Percentiles rank a stretch among this genome's conserved stretches.
phyloP scores from a whole-genome alignment of 176 grass and related monocot species.

The Eragrostis nindensis region DNA sequence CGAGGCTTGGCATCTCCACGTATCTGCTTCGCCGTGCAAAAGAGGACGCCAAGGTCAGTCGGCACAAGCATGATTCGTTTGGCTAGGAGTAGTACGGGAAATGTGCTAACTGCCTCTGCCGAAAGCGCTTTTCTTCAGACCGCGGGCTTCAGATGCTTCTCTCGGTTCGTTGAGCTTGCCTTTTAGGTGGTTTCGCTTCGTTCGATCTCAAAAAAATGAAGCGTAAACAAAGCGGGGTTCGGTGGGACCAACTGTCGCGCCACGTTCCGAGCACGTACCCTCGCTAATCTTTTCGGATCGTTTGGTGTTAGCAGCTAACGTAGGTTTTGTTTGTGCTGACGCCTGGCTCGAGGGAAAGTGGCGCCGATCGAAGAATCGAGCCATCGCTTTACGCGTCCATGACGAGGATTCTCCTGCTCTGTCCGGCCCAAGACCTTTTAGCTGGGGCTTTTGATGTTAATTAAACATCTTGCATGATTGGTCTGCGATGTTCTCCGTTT shows the following conservation, averaged over 20 bases:
- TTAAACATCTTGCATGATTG: too few relatives aligned
- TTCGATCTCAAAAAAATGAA: background rate
- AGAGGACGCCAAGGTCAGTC: background rate
- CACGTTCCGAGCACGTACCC: background rate
- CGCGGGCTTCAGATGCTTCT: background rate
- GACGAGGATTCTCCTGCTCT: background rate
- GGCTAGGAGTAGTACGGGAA: too few relatives aligned
- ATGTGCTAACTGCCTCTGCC: background rate
- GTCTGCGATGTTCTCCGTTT: too few relatives aligned
- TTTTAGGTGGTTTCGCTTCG: too few relatives aligned
- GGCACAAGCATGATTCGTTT: background rate
- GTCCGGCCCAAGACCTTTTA: background rate
- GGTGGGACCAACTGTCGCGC: slow-evolving; percentile 18
- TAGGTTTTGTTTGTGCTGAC: background rate
- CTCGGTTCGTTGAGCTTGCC: background rate
- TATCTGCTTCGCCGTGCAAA: background rate
- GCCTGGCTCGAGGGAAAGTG: background rate
- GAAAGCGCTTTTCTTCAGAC: background rate
- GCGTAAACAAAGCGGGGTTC: background rate
- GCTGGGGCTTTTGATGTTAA: too few relatives aligned
- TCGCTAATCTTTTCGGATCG: background rate
- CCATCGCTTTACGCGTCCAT: background rate
- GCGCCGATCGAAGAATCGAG: background rate
- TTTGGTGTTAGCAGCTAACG: slow-evolving; percentile 33
- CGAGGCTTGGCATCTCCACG: background rate